Evolutionary conservation across 2,329 filamentous ascomycete species (phyloP), one percentile per base, ranked within the genome.

Genomic region (Mycosphaerella sp.): DNA sequence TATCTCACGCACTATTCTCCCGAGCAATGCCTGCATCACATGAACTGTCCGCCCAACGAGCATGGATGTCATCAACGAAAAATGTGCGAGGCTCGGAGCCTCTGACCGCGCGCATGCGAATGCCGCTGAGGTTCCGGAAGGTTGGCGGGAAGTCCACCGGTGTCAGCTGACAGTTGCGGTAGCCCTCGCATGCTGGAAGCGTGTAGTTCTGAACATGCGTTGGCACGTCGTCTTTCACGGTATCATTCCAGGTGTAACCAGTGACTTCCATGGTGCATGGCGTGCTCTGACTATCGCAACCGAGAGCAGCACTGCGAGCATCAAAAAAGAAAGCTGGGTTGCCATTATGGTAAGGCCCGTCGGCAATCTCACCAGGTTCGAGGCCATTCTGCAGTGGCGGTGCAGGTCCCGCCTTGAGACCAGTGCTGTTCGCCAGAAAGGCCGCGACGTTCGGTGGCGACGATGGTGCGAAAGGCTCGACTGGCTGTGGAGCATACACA

Each of bases 21-120:
- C 92, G 43, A 85, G 86, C 0, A 86, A 87, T 64, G 78, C 84
- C 77, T 49, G 78, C 76, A 36, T 67, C 69, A 59, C 77, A 80
- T 40, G 67, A 75, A 56, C 74, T 74, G 66, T 80, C 74, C 53
- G 67, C 71, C 78, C 78, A 80, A 41, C 69, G 72, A 62, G 78
- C 63, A 44, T 69, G 59, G 53, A 80, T 61, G 54, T 76, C 70
- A 58, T 79, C 78, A 67, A 78, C 67, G 67, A 78, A 75, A 61
- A 73, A 75, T 61, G 72, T 66, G 4, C 66, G 66, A 47, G 66
- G 62, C 59, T 67, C 57, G 29, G 59, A 51, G 32, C 63, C 62
- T 39, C 71, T 73, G 50, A 69, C 74, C 9, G 76, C 76, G 45
- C 74, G 72, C 59, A 80, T 74, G 58, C 74, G 73, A 17, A 80